A percentile compares a stretch with the other conserved stretches of the same genome.
Evolutionary conservation across 2,329 filamentous ascomycete species (phyloP).

Genomic region (Aspergillus jensenii): DNA sequence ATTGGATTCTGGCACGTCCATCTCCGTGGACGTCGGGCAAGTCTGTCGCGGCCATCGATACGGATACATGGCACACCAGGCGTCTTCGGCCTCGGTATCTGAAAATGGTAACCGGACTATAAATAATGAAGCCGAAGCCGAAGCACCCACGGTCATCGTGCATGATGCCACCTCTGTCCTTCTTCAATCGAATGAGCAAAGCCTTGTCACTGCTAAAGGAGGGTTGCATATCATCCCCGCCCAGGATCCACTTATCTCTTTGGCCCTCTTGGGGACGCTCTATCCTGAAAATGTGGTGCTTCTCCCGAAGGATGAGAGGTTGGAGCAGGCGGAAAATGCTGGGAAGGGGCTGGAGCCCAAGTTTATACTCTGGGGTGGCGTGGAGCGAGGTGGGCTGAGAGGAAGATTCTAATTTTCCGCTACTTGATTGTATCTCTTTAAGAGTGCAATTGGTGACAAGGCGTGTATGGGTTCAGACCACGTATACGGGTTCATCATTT

Average conservation of each 20-base stretch:
- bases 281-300: conserved; percentile 25
- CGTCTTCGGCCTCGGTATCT: accelerated
- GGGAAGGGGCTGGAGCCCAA: conserved; percentile 22
- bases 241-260: conserved; percentile 9
- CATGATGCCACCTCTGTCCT: background rate
- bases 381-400: no score
- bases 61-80: conserved; percentile 11
- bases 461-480: no score
- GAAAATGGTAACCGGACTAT: background rate
- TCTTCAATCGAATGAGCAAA: background rate
- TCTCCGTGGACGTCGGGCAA: conserved; percentile 21
- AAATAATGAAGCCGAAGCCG: background rate
- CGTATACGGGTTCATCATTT: no score
- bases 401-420: no score
- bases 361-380: conserved; percentile 20
- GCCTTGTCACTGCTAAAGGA: conserved; percentile 11
- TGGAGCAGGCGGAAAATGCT: conserved; percentile 8
- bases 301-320: conserved; percentile 6
- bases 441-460: no score
- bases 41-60: conserved; percentile 24
- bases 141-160: background rate
- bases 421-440: no score
- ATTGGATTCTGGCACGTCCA: conserved; percentile 8
- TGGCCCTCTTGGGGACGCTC: conserved; percentile 23
- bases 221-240: conserved; percentile 22